Evolutionary conservation across 305 asterid species (phyloP).

Genomic region (Rubia occidens): DNA sequence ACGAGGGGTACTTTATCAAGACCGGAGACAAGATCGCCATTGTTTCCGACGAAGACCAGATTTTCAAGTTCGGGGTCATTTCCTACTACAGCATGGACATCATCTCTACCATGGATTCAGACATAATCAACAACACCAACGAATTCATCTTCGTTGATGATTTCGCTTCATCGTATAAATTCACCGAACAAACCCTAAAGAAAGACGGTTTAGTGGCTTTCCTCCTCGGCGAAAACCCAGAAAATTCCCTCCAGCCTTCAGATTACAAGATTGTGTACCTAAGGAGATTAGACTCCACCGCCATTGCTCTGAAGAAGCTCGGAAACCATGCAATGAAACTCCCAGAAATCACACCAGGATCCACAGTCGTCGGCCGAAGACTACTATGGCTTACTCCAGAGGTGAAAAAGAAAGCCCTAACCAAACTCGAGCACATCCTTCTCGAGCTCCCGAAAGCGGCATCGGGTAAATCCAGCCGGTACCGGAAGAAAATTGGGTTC

Average conservation of each 20-base stretch:
- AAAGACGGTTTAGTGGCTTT: constrained; percentile 17
- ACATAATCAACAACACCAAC: constrained; percentile 9
- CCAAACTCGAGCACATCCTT: constrained; percentile 29
- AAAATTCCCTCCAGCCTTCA: constrained; percentile 11
- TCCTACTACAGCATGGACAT: constrained; percentile 13
- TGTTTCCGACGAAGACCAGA: constrained; percentile 3
- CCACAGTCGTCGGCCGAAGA: not conserved
- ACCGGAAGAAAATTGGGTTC: constrained; percentile 23
- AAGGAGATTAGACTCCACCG: constrained; percentile 20
- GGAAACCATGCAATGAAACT: not conserved
- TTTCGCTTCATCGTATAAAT: not conserved
- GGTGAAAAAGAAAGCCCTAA: constrained; percentile 21
- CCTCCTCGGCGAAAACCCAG: constrained; percentile 9
- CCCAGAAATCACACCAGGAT: not conserved
- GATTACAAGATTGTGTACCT: constrained; percentile 23
- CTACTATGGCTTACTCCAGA: constrained; percentile 11
- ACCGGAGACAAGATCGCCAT: constrained; percentile 17
- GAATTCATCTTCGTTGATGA: constrained; percentile 18
- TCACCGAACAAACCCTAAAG: constrained; percentile 19
- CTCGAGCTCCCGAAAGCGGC: constrained; percentile 36
- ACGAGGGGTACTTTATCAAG: constrained; percentile 28
- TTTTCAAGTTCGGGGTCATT: not conserved
- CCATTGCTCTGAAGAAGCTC: constrained; percentile 19
- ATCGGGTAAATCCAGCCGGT: constrained; percentile 27
- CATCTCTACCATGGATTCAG: constrained; percentile 11